phyloP scores from a whole-genome alignment of 192 early-diverging fungal genomes.

The Dissophora globulifera region DNA sequence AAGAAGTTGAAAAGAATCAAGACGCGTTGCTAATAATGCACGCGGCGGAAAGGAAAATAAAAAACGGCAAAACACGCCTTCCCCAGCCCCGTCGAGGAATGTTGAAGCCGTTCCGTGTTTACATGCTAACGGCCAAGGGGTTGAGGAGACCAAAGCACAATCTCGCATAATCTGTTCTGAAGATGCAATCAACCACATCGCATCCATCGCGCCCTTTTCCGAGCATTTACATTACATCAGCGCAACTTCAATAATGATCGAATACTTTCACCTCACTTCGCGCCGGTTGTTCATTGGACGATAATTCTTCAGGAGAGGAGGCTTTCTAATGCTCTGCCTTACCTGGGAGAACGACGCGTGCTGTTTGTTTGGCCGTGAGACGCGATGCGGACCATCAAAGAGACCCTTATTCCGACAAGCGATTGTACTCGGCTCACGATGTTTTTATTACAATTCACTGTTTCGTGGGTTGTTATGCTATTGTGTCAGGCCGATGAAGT shows the following conservation, averaged over 20 bases:
- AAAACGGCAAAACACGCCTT: background rate
- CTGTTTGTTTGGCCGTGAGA: background rate
- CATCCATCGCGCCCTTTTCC: no score
- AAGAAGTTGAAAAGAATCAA: no score
- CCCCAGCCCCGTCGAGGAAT: background rate
- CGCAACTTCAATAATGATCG: no score
- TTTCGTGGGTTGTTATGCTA: no score
- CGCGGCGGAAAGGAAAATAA: background rate
- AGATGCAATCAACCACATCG: background rate
- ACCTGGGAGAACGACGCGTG: background rate
- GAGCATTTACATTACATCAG: no score
- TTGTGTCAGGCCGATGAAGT: no score
- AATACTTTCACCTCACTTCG: no score
- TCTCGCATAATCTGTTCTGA: constrained; percentile 36
- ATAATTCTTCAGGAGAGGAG: background rate
- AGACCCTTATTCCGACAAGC: background rate
- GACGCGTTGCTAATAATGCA: background rate
- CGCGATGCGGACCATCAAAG: background rate
- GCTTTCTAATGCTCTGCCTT: no score
- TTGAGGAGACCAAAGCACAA: constrained; percentile 13
- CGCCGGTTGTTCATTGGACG: no score
- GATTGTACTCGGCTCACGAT: background rate
- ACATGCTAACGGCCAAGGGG: background rate
- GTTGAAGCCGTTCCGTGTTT: background rate
- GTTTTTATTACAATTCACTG: no score